Conservation (phyloP, 345 rosid species). For the Melaleuca alternifolia region DNA sequence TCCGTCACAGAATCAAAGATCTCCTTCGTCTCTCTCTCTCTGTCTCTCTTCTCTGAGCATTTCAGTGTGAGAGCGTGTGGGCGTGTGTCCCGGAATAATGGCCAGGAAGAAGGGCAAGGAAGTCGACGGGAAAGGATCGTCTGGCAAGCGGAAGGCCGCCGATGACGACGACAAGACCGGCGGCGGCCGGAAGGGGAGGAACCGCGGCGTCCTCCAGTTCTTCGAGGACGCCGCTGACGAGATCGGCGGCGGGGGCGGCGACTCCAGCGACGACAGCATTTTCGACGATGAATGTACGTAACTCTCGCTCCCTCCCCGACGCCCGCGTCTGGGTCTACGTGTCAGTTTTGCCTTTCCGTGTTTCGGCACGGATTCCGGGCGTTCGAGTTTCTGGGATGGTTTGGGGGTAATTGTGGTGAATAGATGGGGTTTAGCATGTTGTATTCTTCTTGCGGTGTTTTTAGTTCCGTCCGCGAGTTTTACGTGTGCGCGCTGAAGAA, state of each 20-base stretch:
- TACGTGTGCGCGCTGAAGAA: neutral
- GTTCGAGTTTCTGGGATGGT: neutral
- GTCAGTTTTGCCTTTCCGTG: neutral
- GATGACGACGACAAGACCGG: constrained; percentile 21
- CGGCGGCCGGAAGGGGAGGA: constrained; percentile 25
- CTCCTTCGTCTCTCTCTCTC: neutral
- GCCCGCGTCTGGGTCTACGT: neutral
- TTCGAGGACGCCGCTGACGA: constrained; percentile 50
- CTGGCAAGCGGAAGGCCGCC: constrained; percentile 20
- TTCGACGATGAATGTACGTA: constrained; percentile 21
- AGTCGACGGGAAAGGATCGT: constrained; percentile 12
- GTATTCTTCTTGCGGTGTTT: neutral
- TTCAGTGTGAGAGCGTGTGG: neutral
- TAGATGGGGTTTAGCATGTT: neutral
- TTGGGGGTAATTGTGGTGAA: neutral
- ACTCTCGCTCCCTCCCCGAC: neutral
- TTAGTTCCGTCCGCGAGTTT: neutral
- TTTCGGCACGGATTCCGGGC: neutral
- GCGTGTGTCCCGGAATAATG: neutral
- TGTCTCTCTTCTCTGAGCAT: too few species aligned
- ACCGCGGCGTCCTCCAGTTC: constrained; percentile 48
- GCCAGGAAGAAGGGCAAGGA: constrained; percentile 19
- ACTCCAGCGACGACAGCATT: constrained; percentile 21
- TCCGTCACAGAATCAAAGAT: neutral
- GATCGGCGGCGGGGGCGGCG: constrained; percentile 22